Conservation (phyloP, 176 grass and related monocot genomes). For the Oryza australiensis region DNA sequence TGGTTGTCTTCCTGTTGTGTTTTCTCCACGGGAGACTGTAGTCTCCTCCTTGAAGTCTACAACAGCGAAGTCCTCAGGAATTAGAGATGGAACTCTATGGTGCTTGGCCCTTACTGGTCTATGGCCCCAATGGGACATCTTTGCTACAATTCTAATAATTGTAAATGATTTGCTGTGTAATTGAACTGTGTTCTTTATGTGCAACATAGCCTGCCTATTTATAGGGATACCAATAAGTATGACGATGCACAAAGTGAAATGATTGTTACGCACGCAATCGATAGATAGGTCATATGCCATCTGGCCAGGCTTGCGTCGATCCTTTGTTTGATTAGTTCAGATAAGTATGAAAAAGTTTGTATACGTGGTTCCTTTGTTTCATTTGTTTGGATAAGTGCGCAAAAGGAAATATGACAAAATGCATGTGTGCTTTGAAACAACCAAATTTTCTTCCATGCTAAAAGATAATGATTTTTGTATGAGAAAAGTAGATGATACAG, state of each 20-base stretch:
- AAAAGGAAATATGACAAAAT: background rate
- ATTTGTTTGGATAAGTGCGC: background rate
- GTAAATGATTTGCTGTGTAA: background rate
- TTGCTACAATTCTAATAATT: background rate
- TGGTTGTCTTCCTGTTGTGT: background rate
- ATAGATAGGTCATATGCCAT: background rate
- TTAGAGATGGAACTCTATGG: background rate
- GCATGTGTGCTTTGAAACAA: background rate
- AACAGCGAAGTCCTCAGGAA: background rate
- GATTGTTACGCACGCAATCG: background rate
- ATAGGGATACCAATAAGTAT: background rate
- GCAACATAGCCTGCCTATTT: background rate
- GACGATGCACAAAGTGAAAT: background rate
- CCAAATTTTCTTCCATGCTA: background rate
- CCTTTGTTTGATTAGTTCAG: background rate
- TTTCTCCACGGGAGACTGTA: background rate
- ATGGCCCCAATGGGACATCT: background rate
- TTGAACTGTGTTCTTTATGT: background rate
- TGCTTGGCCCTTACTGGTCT: background rate
- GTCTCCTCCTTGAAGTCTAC: background rate
- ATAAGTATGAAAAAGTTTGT: background rate
- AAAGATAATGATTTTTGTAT: background rate
- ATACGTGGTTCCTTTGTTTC: background rate
- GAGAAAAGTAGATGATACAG: background rate
- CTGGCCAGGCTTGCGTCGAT: background rate